Percentiles rank a stretch among this genome's conserved stretches.
phyloP scores from a whole-genome alignment of 2,329 filamentous ascomycete species.

The Akanthomyces uredinophilus region DNA sequence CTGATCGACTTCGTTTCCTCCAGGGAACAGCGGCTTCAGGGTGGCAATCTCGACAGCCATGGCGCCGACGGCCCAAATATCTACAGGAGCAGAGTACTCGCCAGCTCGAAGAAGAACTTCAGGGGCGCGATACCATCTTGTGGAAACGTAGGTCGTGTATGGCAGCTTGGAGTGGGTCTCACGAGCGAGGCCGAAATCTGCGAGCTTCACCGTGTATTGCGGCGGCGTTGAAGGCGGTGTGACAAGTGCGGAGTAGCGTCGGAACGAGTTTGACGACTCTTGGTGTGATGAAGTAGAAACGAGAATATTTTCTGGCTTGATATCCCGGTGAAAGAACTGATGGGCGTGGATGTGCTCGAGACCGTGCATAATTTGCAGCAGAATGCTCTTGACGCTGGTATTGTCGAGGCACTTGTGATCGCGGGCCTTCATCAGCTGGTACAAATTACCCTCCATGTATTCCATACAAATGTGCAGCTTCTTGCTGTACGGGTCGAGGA shows the following conservation, averaged over 20 bases:
- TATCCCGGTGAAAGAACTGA: slow-evolving; percentile 97
- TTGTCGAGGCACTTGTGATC: slow-evolving; percentile 93
- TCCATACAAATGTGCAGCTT: slow-evolving; percentile 99
- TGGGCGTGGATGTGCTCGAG: slow-evolving; percentile 96
- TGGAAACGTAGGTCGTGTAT: slow-evolving; percentile 98
- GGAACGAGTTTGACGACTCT: slow-evolving; percentile 79
- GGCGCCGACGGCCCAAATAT: slow-evolving; percentile 96
- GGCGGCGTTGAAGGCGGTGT: slow-evolving; percentile 94
- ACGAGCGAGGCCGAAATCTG: slow-evolving; percentile 94
- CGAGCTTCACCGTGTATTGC: slow-evolving; percentile 94
- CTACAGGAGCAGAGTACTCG: slow-evolving; percentile 94
- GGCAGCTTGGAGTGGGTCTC: slow-evolving; percentile 95
- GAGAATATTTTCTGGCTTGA: slow-evolving; percentile 98
- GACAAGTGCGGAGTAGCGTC: slow-evolving; percentile 86
- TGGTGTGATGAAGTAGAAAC: slow-evolving; percentile 85
- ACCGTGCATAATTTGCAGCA: slow-evolving; percentile 94
- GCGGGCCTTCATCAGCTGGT: slow-evolving; percentile 96
- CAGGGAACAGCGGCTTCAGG: slow-evolving; percentile 91
- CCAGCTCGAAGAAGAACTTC: slow-evolving; percentile 91
- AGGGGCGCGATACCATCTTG: slow-evolving; percentile 94
- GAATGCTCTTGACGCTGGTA: slow-evolving; percentile 90
- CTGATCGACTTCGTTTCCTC: slow-evolving; percentile 96
- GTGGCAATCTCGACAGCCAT: slow-evolving; percentile 99
- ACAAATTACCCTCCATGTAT: slow-evolving; percentile 99
- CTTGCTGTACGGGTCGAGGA: slow-evolving; percentile 90